A percentile compares a stretch with the other conserved stretches of the same genome.
Evolutionary conservation across 345 rosid genomes (phyloP).

Genomic region (Hypericum perforatum): DNA sequence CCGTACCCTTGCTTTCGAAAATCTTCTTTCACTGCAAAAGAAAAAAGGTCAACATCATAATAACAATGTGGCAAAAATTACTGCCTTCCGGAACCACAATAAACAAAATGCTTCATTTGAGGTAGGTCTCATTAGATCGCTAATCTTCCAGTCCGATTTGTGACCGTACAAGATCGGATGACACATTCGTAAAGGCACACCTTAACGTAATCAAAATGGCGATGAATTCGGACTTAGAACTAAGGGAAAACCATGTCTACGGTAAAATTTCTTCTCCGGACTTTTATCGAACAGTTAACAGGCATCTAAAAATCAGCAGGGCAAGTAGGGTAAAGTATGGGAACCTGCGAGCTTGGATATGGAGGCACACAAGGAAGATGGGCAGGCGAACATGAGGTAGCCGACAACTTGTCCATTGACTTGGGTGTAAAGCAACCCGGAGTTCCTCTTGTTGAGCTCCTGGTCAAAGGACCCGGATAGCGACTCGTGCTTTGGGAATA

Average conservation of each 20-base stretch:
- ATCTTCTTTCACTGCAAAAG: conserved; percentile 55
- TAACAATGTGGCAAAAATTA: too few relatives aligned
- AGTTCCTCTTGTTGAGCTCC: conserved; percentile 60
- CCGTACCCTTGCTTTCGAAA: conserved; percentile 58
- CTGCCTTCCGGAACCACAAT: too few relatives aligned
- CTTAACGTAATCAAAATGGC: too few relatives aligned
- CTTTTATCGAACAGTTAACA: conserved; percentile 41
- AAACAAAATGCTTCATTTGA: too few relatives aligned
- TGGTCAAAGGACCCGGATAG: conserved; percentile 52
- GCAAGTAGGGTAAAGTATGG: background rate
- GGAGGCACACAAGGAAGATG: conserved; percentile 62
- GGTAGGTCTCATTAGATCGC: too few relatives aligned
- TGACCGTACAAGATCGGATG: too few relatives aligned
- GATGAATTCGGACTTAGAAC: too few relatives aligned
- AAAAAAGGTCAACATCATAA: too few relatives aligned
- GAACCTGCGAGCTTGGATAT: conserved; percentile 81
- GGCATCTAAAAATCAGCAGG: background rate
- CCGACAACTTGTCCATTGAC: conserved; percentile 43
- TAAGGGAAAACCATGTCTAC: too few relatives aligned
- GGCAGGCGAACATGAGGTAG: conserved; percentile 64
- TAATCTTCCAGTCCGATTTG: too few relatives aligned
- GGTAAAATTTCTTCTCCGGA: too few relatives aligned
- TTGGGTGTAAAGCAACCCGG: conserved; percentile 50
- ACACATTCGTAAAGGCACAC: too few relatives aligned
- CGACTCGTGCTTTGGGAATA: conserved; percentile 81